phyloP scores from a whole-genome alignment of 768 basidiomycete genomes.

The Collybiopsis confluens region DNA sequence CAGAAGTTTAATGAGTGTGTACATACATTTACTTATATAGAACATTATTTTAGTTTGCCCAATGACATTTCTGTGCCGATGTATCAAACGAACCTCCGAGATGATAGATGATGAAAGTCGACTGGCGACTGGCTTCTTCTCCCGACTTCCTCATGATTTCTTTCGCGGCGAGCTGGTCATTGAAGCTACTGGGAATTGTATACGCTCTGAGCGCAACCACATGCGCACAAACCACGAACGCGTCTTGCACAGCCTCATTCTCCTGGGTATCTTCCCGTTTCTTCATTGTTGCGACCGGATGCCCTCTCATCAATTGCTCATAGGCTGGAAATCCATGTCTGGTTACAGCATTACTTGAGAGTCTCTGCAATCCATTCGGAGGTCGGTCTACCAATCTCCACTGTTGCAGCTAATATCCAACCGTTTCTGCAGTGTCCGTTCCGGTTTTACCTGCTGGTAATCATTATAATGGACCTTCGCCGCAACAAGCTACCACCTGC shows the following conservation, averaged over 20 bases:
- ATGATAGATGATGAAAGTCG: background rate
- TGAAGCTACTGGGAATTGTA: background rate
- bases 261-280: background rate
- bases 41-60: background rate
- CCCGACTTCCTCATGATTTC: too few species aligned
- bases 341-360: constrained; percentile 45
- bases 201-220: background rate
- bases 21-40: background rate
- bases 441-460: constrained; percentile 29
- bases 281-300: background rate
- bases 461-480: constrained; percentile 40
- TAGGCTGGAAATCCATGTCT: constrained; percentile 48
- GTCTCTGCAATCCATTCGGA: constrained; percentile 24
- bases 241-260: background rate
- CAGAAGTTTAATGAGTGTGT: background rate
- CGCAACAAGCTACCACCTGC: constrained; percentile 35
- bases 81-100: too few species aligned
- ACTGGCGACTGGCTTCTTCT: background rate
- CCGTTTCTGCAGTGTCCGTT: constrained; percentile 14
- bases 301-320: background rate
- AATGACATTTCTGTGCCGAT: background rate
- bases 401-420: background rate
- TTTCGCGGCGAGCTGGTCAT: background rate
- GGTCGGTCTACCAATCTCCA: background rate
- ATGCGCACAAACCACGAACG: constrained; percentile 5